Conservation (phyloP, 805 yeast species). For the Starmerella sirachaensis region DNA sequence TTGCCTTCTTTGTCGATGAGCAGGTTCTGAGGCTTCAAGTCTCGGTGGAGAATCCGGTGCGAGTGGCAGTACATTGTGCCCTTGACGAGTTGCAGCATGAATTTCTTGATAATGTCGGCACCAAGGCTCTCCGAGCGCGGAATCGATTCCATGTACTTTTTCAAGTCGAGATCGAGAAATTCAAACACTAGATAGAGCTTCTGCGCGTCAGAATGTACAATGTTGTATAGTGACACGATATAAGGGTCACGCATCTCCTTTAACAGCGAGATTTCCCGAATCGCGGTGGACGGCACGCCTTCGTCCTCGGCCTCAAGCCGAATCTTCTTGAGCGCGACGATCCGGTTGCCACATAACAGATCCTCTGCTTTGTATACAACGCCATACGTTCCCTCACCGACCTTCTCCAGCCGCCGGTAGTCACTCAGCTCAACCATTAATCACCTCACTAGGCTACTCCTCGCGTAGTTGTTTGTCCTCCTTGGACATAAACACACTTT, state of each 20-base stretch:
- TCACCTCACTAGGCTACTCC: not conserved
- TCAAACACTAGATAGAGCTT: slow-evolving; percentile 89
- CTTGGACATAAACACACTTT: too few species aligned
- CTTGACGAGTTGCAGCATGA: slow-evolving; percentile 80
- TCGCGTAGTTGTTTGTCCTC: too few species aligned
- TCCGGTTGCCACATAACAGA: slow-evolving; percentile 75
- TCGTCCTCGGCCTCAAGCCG: slow-evolving; percentile 93
- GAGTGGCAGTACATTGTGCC: slow-evolving; percentile 92
- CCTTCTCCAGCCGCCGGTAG: slow-evolving; percentile 86
- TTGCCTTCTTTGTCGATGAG: slow-evolving; percentile 92
- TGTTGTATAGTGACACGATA: slow-evolving; percentile 82
- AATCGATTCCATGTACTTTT: slow-evolving; percentile 91
- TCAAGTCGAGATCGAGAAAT: slow-evolving; percentile 84
- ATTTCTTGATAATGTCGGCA: slow-evolving; percentile 77
- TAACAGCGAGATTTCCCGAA: slow-evolving; percentile 85
- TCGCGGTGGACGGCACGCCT: slow-evolving; percentile 97
- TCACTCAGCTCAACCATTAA: slow-evolving; percentile 81
- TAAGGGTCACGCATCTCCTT: slow-evolving; percentile 91
- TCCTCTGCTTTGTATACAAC: slow-evolving; percentile 95
- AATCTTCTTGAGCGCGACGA: slow-evolving; percentile 91
- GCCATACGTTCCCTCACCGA: slow-evolving; percentile 96
- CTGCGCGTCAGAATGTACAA: slow-evolving; percentile 88
- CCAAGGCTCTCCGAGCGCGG: slow-evolving; percentile 88
- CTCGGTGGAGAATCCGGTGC: slow-evolving; percentile 88
- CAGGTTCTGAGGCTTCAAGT: slow-evolving; percentile 90